Evolutionary conservation across 148 eudicot genomes (phyloP).

Genomic region (Amaranthus palmeri): DNA sequence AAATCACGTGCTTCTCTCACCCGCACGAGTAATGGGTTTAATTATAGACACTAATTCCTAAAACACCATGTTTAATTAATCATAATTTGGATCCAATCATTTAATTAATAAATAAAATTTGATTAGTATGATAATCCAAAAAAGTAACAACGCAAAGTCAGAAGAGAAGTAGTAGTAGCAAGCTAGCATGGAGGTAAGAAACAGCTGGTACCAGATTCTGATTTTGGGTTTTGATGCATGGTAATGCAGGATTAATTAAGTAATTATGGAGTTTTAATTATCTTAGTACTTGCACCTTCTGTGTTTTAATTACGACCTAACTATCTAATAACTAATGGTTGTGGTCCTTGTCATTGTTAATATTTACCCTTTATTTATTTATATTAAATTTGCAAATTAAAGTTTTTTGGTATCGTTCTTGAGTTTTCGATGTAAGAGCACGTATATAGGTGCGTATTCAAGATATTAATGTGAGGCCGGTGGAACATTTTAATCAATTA

Average conservation of each 20-base stretch:
- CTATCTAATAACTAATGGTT: too few relatives aligned
- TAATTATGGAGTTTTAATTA: slow-evolving; percentile 4
- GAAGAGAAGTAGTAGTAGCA: slow-evolving; percentile 8
- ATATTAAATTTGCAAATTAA: too few relatives aligned
- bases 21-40: slow-evolving; percentile 28
- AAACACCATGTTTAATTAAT: not conserved
- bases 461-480: too few relatives aligned
- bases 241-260: not conserved
- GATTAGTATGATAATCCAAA: not conserved
- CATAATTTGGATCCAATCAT: slow-evolving; percentile 9
- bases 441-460: too few relatives aligned
- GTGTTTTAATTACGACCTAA: not conserved
- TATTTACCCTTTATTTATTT: too few relatives aligned
- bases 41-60: slow-evolving; percentile 19
- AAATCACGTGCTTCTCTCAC: slow-evolving; percentile 23
- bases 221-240: slow-evolving; percentile 20
- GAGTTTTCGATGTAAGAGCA: too few relatives aligned
- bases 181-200: slow-evolving; percentile 14
- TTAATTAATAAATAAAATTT: not conserved
- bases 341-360: too few relatives aligned
- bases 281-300: slow-evolving; percentile 7
- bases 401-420: too few relatives aligned
- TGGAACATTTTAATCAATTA: too few relatives aligned
- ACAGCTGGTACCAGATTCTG: slow-evolving; percentile 28
- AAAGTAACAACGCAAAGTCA: slow-evolving; percentile 21